Evolutionary conservation across 1,284 basidiomycete species (phyloP).

Genomic region (Leucoagaricus sp.): DNA sequence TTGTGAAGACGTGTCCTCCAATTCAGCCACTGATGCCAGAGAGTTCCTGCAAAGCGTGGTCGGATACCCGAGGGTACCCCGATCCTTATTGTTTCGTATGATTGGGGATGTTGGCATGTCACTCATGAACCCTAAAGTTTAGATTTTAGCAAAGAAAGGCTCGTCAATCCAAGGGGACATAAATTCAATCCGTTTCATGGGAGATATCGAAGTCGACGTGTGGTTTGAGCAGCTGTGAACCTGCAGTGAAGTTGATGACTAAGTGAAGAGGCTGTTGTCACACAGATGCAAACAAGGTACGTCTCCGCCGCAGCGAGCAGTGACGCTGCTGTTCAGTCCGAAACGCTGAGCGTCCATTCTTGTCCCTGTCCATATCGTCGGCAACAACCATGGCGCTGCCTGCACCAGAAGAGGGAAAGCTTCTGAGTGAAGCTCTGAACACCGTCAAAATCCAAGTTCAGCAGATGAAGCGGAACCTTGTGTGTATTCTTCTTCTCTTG

Average conservation of each 20-base stretch:
- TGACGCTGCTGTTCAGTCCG: slow-evolving; percentile 5
- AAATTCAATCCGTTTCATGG: too few species aligned
- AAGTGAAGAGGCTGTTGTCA: slow-evolving; percentile 4
- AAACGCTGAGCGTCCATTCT: slow-evolving; percentile 1
- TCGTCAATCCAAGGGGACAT: too few species aligned
- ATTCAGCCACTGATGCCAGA: too few species aligned
- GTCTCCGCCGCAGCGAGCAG: background rate
- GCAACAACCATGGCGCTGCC: slow-evolving; percentile 38
- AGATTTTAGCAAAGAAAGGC: too few species aligned
- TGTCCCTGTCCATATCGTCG: slow-evolving; percentile 21
- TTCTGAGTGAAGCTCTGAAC: slow-evolving; percentile 79
- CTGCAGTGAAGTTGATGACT: background rate
- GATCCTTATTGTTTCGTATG: too few species aligned
- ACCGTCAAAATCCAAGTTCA: slow-evolving; percentile 92
- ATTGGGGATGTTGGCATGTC: too few species aligned
- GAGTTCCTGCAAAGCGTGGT: too few species aligned
- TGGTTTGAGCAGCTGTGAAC: background rate
- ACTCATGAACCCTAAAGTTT: too few species aligned
- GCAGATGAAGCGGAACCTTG: slow-evolving; percentile 92
- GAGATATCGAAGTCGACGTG: too few species aligned
- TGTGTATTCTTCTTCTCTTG: slow-evolving; percentile 40
- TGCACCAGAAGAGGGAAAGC: slow-evolving; percentile 70
- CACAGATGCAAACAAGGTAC: slow-evolving; percentile 11
- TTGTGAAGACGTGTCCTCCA: too few species aligned
- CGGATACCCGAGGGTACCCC: too few species aligned